A percentile compares a stretch with the other conserved stretches of the same genome.
phyloP scores from a whole-genome alignment of 306 rosid species.

The Quercus bicolor region DNA sequence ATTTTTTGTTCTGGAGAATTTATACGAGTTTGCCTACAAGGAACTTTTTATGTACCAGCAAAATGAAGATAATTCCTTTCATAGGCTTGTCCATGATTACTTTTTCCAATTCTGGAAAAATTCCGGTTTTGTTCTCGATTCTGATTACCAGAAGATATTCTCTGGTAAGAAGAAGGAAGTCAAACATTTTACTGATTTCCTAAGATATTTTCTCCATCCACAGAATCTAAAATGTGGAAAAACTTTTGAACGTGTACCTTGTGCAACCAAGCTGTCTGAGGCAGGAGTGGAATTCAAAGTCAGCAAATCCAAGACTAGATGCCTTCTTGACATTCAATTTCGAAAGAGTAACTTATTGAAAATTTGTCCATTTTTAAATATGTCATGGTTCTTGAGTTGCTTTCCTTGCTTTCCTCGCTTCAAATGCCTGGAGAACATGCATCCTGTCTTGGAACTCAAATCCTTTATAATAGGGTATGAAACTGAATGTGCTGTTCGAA shows the following conservation, averaged over 20 bases:
- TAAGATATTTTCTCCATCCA: too few relatives aligned
- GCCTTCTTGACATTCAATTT: neutral
- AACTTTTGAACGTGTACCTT: neutral
- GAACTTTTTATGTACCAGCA: too few relatives aligned
- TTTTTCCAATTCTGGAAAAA: neutral
- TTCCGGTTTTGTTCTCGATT: too few relatives aligned
- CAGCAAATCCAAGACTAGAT: too few relatives aligned
- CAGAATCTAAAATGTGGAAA: too few relatives aligned
- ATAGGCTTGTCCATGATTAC: neutral
- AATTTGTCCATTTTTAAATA: neutral
- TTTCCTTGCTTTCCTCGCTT: conserved; percentile 1
- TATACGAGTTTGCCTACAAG: neutral
- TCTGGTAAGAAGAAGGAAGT: too few relatives aligned
- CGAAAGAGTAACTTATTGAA: neutral
- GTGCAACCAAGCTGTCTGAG: conserved; percentile 1
- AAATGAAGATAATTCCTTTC: neutral
- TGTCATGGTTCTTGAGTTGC: neutral
- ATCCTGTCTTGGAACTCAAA: neutral
- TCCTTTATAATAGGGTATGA: neutral
- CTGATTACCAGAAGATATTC: too few relatives aligned
- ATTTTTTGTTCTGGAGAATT: neutral
- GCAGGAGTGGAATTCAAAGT: conserved; percentile 8
- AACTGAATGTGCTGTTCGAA: conserved; percentile 17
- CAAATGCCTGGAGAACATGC: neutral
- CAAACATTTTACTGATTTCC: neutral